Evolutionary conservation across 805 yeast genomes (phyloP).

Genomic region (Teunomyces gatunensis): DNA sequence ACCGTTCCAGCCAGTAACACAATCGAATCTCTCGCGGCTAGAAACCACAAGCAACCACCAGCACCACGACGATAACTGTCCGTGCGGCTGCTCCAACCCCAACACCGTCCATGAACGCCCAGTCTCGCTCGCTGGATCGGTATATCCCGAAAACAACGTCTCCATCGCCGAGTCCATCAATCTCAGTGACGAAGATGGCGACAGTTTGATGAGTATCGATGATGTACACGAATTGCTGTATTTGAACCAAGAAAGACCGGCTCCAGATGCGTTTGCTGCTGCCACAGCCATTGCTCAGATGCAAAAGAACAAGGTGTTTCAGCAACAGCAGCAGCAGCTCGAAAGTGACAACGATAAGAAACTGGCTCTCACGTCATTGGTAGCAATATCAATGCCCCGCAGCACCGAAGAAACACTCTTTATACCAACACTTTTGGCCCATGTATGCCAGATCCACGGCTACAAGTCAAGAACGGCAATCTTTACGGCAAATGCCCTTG

Average conservation of each 20-base stretch:
- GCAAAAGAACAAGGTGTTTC: conserved; percentile 27
- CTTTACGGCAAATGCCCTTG: conserved; percentile 67
- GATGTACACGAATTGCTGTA: conserved; percentile 13
- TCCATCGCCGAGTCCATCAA: conserved; percentile 37
- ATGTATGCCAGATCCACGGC: conserved; percentile 68
- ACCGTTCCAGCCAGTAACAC: conserved; percentile 6
- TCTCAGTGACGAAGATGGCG: conserved; percentile 36
- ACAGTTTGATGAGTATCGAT: conserved; percentile 27
- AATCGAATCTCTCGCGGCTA: conserved; percentile 7
- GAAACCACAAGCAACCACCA: conserved; percentile 8
- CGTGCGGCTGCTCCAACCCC: conserved; percentile 57
- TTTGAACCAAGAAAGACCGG: conserved; percentile 54
- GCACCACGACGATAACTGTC: conserved; percentile 41
- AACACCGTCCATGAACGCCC: conserved; percentile 61
- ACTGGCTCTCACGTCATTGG: conserved; percentile 41
- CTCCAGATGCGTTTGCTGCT: conserved; percentile 72
- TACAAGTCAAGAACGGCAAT: conserved; percentile 69
- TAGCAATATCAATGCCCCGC: conserved; percentile 72
- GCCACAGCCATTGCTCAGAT: conserved; percentile 60
- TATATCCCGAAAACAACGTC: conserved; percentile 39
- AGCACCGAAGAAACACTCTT: conserved; percentile 76
- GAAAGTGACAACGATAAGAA: conserved; percentile 29
- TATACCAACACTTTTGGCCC: conserved; percentile 68
- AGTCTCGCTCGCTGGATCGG: conserved; percentile 63
- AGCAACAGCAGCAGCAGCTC: conserved; percentile 18